phyloP scores from a whole-genome alignment of 345 rosid species.

The Eucalyptus paniculata region DNA sequence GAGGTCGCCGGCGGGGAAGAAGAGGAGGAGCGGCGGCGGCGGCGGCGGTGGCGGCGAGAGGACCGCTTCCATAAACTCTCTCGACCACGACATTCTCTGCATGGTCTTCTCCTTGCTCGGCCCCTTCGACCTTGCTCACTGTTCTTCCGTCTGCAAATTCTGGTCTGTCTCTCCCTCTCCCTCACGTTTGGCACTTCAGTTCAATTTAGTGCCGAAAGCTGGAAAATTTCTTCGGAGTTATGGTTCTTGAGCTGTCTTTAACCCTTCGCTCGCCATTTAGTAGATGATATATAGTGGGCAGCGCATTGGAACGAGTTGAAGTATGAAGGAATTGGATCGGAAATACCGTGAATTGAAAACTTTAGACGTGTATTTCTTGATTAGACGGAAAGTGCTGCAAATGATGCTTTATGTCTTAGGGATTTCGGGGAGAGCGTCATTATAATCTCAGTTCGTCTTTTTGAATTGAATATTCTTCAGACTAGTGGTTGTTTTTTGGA shows the following conservation, averaged over 20 bases:
- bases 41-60: neutral
- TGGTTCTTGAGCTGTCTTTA: neutral
- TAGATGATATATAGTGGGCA: neutral
- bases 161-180: slow-evolving; percentile 24
- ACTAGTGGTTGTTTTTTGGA: neutral
- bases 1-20: slow-evolving; percentile 27
- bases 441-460: neutral
- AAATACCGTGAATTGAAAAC: too few relatives aligned
- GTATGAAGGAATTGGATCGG: neutral
- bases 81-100: slow-evolving; percentile 51
- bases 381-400: neutral
- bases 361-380: neutral
- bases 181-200: neutral
- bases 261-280: neutral
- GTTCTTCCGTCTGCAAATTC: slow-evolving; percentile 65
- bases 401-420: neutral
- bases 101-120: slow-evolving; percentile 62
- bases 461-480: neutral
- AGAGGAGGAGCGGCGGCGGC: neutral
- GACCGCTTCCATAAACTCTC: neutral
- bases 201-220: neutral
- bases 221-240: neutral
- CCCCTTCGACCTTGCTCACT: slow-evolving; percentile 67
- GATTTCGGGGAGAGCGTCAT: neutral
- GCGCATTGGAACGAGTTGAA: neutral